Percentiles rank a stretch among this genome's conserved stretches.
Conservation (phyloP, 2,329 filamentous ascomycete genomes). For the Fusarium solani-melongenae region DNA sequence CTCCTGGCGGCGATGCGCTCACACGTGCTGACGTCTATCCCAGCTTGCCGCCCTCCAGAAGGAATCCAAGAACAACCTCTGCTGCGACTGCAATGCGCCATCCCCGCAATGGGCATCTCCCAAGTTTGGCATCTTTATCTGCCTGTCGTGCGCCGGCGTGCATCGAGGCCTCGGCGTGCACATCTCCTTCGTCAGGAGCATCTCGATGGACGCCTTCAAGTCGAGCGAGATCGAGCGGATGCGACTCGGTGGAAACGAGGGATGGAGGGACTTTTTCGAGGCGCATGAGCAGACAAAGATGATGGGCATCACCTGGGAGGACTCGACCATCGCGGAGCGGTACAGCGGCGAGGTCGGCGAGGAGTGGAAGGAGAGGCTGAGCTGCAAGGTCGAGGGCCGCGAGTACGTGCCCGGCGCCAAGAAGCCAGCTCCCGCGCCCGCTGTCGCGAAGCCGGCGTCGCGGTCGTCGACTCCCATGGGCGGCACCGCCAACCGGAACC, state of each 20-base stretch:
- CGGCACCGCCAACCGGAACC: conserved; percentile 52
- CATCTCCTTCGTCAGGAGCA: conserved; percentile 96
- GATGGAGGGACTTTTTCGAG: conserved; percentile 90
- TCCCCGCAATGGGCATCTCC: conserved; percentile 98
- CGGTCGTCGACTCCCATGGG: conserved; percentile 56
- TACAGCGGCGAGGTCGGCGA: conserved; percentile 92
- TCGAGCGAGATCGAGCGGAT: conserved; percentile 91
- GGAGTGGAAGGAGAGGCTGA: conserved; percentile 92
- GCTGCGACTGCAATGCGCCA: conserved; percentile 95
- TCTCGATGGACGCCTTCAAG: conserved; percentile 99
- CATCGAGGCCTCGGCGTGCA: conserved; percentile 96
- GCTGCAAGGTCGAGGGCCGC: conserved; percentile 86
- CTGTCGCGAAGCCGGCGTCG: conserved; percentile 47
- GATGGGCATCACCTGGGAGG: conserved; percentile 80
- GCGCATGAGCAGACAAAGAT: conserved; percentile 73
- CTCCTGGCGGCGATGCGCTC: conserved; percentile 4
- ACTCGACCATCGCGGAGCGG: conserved; percentile 88
- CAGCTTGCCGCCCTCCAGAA: conserved; percentile 94
- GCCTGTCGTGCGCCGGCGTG: conserved; percentile 92
- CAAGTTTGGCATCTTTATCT: conserved; percentile 99
- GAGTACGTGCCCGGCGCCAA: conserved; percentile 85
- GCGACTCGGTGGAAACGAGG: conserved; percentile 89
- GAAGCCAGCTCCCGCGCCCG: conserved; percentile 51
- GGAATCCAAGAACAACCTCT: conserved; percentile 86
- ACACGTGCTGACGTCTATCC: conserved; percentile 24